A percentile compares a stretch with the other conserved stretches of the same genome.
Conservation (phyloP, 169 alveolate genomes). For the Prorocentrum cordatum region DNA sequence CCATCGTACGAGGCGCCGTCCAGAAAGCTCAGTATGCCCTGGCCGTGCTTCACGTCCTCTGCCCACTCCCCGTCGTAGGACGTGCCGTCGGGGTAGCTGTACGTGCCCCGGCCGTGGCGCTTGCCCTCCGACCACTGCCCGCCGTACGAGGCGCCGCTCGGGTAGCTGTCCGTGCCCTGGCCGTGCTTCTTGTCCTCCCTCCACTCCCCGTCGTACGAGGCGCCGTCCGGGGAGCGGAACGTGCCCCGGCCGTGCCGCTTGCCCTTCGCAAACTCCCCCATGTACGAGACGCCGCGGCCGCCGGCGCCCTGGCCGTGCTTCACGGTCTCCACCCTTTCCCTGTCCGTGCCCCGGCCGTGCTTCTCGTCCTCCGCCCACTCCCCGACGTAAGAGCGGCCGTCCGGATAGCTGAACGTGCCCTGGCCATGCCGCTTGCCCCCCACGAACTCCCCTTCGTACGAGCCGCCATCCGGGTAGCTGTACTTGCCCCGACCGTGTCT, state of each 20-base stretch:
- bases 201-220: conserved; percentile 76
- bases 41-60: not conserved
- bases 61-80: not conserved
- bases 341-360: conserved; percentile 88
- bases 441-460: conserved; percentile 89
- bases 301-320: too few species aligned
- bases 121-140: conserved; percentile 21
- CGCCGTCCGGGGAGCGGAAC: conserved; percentile 84
- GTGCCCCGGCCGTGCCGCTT: conserved; percentile 90
- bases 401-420: conserved; percentile 79
- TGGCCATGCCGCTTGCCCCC: conserved; percentile 85
- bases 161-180: conserved; percentile 80
- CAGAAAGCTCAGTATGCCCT: not conserved
- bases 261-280: conserved; percentile 87
- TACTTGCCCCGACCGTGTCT: conserved; percentile 88
- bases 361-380: conserved; percentile 87
- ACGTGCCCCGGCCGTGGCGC: not conserved
- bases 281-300: too few species aligned
- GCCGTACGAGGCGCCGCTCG: conserved; percentile 80
- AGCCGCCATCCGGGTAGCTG: conserved; percentile 82
- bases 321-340: conserved; percentile 79
- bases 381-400: conserved; percentile 86
- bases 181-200: conserved; percentile 84
- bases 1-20: not conserved
- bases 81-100: not conserved